A percentile compares a stretch with the other conserved stretches of the same genome.
Evolutionary conservation across 1,284 basidiomycete genomes (phyloP).

Genomic region (Leccinum solheimii): DNA sequence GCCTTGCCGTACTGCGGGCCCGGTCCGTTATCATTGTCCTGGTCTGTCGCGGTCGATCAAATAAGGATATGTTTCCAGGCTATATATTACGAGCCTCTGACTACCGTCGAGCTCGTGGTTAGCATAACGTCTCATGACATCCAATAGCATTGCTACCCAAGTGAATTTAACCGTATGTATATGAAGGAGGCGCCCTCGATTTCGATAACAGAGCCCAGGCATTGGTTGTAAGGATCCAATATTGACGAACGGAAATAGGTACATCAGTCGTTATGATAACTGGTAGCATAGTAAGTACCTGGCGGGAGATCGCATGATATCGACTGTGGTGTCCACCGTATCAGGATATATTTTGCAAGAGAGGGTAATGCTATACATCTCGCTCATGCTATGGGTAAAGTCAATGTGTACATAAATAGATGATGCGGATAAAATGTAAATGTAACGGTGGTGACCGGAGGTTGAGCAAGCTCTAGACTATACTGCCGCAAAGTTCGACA

Average conservation of each 20-base stretch:
- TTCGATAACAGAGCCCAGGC: too few species aligned
- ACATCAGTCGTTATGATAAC: neutral
- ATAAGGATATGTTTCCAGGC: too few species aligned
- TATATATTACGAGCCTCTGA: too few species aligned
- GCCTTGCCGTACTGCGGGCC: too few species aligned
- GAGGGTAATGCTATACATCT: neutral
- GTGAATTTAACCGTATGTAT: too few species aligned
- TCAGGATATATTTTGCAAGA: neutral
- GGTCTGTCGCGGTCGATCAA: too few species aligned
- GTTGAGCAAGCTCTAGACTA: neutral
- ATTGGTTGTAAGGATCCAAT: neutral
- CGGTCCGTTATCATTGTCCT: too few species aligned
- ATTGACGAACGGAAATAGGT: neutral
- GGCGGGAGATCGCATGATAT: neutral
- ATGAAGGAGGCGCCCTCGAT: too few species aligned
- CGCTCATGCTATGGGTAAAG: neutral
- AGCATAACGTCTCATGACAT: too few species aligned
- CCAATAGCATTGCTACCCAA: too few species aligned
- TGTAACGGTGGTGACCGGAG: neutral
- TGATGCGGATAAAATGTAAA: conserved; percentile 39
- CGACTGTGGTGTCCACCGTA: neutral
- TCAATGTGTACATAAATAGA: neutral
- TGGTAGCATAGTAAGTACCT: neutral
- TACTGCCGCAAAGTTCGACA: neutral
- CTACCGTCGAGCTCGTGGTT: too few species aligned